Evolutionary conservation across 805 yeast species (phyloP).

Genomic region (Pichia thaimueangensis): DNA sequence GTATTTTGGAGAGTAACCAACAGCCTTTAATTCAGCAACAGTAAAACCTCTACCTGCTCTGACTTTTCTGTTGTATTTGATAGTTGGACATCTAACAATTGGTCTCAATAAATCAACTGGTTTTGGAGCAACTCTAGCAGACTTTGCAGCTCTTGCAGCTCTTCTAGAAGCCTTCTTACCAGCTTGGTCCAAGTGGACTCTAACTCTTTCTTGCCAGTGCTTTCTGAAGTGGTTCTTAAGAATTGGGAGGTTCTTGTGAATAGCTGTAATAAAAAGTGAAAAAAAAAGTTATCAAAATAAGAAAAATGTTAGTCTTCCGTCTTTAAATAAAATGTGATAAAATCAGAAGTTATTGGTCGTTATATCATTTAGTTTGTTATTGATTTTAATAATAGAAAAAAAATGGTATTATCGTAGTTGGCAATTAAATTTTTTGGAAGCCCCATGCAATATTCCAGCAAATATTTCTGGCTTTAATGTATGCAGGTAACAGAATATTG

Average conservation of each 20-base stretch:
- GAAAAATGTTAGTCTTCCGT: too few species aligned
- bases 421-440: too few species aligned
- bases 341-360: background rate
- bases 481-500: too few species aligned
- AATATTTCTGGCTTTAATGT: too few species aligned
- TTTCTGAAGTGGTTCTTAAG: conserved; percentile 99
- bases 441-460: too few species aligned
- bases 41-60: conserved; percentile 99
- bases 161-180: conserved; percentile 98
- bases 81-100: conserved; percentile 96
- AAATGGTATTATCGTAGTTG: too few species aligned
- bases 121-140: conserved; percentile 94
- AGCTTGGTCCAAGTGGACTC: conserved; percentile 99
- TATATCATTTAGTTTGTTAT: background rate
- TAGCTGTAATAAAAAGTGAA: conserved; percentile 50
- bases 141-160: conserved; percentile 86
- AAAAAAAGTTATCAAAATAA: background rate
- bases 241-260: conserved; percentile 97
- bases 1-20: conserved; percentile 86
- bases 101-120: conserved; percentile 97
- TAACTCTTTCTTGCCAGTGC: conserved; percentile 99
- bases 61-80: conserved; percentile 98
- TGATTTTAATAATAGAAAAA: too few species aligned
- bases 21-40: conserved; percentile 96
- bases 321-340: background rate